Percentiles rank a stretch among this genome's conserved stretches.
Evolutionary conservation across 1,284 basidiomycete species (phyloP).

Genomic region (Apiotrichum akiyoshidainum): DNA sequence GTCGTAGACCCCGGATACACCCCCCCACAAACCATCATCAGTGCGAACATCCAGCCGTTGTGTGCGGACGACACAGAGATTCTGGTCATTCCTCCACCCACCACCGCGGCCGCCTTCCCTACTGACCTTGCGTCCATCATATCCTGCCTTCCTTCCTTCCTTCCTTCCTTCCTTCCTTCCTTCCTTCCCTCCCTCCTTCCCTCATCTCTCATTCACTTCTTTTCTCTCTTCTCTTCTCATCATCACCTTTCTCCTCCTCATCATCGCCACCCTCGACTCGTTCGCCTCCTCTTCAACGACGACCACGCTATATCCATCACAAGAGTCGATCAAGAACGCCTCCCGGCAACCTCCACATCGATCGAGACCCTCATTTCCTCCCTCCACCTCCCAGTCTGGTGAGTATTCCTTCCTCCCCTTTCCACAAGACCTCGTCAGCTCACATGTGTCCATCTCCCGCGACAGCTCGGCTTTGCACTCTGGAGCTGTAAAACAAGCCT

Average conservation of each 20-base stretch:
- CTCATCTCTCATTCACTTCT: not conserved
- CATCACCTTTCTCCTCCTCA: not conserved
- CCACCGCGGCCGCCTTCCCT: not conserved
- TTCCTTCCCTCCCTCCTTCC: not conserved
- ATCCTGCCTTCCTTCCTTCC: not conserved
- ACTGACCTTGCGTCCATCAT: too few relatives aligned
- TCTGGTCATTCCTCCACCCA: not conserved
- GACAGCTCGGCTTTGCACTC: too few relatives aligned
- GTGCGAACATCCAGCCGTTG: too few relatives aligned
- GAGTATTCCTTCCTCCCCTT: too few relatives aligned
- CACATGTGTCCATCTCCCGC: too few relatives aligned
- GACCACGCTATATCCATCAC: not conserved
- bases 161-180: not conserved
- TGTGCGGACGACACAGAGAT: not conserved
- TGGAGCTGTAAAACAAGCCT: too few relatives aligned
- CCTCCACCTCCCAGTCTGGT: too few relatives aligned
- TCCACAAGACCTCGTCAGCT: too few relatives aligned
- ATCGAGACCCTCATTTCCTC: too few relatives aligned
- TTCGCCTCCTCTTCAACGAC: not conserved
- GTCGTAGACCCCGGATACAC: too few relatives aligned
- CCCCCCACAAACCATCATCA: too few relatives aligned
- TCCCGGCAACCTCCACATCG: too few relatives aligned
- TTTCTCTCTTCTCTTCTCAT: not conserved
- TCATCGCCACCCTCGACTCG: not conserved
- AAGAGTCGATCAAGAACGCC: not conserved